Evolutionary conservation across 768 basidiomycete genomes (phyloP).

Genomic region (Mycena chlorophos): DNA sequence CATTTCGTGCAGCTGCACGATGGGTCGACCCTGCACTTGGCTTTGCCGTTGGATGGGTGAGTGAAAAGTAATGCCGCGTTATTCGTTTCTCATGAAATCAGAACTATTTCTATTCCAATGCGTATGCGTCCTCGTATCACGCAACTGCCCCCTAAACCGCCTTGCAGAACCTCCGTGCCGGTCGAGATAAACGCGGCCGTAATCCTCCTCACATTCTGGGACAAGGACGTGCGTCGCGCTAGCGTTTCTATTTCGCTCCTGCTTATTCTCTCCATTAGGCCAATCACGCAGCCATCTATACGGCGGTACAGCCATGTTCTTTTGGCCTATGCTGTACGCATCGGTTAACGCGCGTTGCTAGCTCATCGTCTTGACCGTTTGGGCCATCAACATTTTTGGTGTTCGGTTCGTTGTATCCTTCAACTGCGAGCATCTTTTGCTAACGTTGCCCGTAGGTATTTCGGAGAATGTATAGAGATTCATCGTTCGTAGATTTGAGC

Average conservation of each 20-base stretch:
- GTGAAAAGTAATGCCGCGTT: no score
- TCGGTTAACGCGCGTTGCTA: constrained; percentile 1
- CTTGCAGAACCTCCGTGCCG: constrained; percentile 56
- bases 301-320: constrained; percentile 45
- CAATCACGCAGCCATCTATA: constrained; percentile 56
- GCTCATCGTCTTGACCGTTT: constrained; percentile 57
- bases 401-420: constrained; percentile 48
- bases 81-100: constrained; percentile 14
- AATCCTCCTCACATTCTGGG: constrained; percentile 74
- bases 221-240: constrained; percentile 47
- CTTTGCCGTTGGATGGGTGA: constrained; percentile 57
- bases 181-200: constrained; percentile 76
- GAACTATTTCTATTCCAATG: constrained; percentile 47
- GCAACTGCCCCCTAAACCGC: not conserved
- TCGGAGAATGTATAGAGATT: constrained; percentile 56
- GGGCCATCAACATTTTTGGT: constrained; percentile 67
- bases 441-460: constrained; percentile 41
- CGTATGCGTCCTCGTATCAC: constrained; percentile 25
- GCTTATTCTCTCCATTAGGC: constrained; percentile 31
- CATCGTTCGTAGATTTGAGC: not conserved
- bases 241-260: not conserved
- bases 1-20: constrained; percentile 40
- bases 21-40: constrained; percentile 63
- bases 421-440: not conserved
- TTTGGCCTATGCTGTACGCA: not conserved